A percentile compares a stretch with the other conserved stretches of the same genome.
phyloP scores from a whole-genome alignment of 805 yeast species.

The Saccharomycopsis vini region DNA sequence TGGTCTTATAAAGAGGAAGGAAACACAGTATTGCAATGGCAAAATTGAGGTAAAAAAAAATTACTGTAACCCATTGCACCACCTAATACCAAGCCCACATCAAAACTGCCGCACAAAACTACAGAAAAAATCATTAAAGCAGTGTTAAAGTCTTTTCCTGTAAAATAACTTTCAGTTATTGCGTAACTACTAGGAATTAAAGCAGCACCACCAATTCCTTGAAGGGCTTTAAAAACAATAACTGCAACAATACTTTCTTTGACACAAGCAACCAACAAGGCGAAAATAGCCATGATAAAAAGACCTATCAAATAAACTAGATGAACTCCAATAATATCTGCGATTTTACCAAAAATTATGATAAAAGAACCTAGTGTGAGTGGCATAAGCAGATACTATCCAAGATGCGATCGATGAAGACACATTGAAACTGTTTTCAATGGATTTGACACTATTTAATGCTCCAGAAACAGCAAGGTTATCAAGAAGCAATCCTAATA shows the following conservation, averaged over 20 bases:
- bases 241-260: slow-evolving; percentile 28
- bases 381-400: slow-evolving; percentile 37
- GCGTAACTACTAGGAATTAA: slow-evolving; percentile 32
- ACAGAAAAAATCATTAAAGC: slow-evolving; percentile 31
- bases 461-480: slow-evolving; percentile 24
- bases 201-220: slow-evolving; percentile 37
- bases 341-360: slow-evolving; percentile 33
- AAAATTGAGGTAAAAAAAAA: slow-evolving; percentile 30
- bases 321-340: slow-evolving; percentile 31
- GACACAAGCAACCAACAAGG: slow-evolving; percentile 31
- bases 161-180: slow-evolving; percentile 25
- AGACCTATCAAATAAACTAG: slow-evolving; percentile 28
- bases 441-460: slow-evolving; percentile 20
- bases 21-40: slow-evolving; percentile 33
- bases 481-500: slow-evolving; percentile 20
- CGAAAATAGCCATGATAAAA: slow-evolving; percentile 34
- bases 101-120: slow-evolving; percentile 24
- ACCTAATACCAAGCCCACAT: slow-evolving; percentile 34
- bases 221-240: slow-evolving; percentile 38
- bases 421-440: slow-evolving; percentile 32
- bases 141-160: slow-evolving; percentile 23
- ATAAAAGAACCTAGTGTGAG: slow-evolving; percentile 38
- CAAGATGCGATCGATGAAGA: slow-evolving; percentile 32
- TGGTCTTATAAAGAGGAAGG: slow-evolving; percentile 26
- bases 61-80: slow-evolving; percentile 33